These are phyloP conservation scores for Brassica rapa DNA, from an alignment of 345 rosid species.

Conservation along the genomic window DNA sequence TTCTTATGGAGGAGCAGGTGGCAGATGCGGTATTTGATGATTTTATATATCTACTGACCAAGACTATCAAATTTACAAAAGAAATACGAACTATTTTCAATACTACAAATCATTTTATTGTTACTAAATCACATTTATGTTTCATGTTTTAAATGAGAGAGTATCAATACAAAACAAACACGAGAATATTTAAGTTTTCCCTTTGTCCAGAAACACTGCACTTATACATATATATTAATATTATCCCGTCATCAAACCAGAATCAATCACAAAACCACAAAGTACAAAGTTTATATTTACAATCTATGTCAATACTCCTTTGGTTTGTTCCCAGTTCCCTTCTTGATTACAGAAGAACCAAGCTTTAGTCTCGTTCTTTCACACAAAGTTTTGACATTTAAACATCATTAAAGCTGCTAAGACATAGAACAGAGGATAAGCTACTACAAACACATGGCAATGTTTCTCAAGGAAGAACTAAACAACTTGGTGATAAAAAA, in stretches of 20 bases:
- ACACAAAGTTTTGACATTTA: background rate
- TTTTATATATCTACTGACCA: background rate
- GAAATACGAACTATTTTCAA: background rate
- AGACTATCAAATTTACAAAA: background rate
- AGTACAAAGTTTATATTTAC: background rate
- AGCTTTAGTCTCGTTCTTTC: background rate
- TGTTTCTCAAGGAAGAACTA: no score
- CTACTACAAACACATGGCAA: no score
- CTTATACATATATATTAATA: no score
- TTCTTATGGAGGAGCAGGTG: constrained; percentile 30
- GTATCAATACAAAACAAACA: background rate
- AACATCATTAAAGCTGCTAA: background rate
- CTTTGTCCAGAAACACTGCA: no score
- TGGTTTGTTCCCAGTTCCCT: background rate
- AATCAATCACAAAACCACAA: background rate
- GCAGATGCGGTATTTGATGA: constrained; percentile 11
- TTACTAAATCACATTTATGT: background rate
- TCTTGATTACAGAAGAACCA: constrained; percentile 7
- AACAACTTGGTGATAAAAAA: no score
- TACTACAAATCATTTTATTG: background rate
- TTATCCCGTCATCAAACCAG: background rate
- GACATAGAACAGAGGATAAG: no score
- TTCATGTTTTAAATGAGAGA: background rate
- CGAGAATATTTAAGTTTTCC: background rate
- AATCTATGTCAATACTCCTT: background rate